A percentile compares a stretch with the other conserved stretches of the same genome.
These are phyloP conservation scores for Magnusiomyces paraingens DNA, from an alignment of 1,139 yeast genomes.

Conservation along the genomic window DNA sequence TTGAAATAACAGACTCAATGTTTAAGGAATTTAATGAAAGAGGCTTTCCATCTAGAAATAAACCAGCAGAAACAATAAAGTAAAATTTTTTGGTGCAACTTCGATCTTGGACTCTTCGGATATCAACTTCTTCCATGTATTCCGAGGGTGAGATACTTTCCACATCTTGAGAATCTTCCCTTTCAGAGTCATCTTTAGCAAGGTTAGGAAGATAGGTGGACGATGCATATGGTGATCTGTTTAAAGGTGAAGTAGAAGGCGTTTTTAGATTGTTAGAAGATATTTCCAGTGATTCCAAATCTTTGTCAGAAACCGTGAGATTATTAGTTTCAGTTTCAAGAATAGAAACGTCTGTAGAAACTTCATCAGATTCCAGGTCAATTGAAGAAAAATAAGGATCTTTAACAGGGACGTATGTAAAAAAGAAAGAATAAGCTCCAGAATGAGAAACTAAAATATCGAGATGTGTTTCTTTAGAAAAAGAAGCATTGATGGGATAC, in stretches of 20 bases:
- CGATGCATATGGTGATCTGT: neutral
- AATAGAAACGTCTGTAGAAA: neutral
- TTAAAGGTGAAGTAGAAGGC: neutral
- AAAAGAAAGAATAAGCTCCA: slow-evolving; percentile 62
- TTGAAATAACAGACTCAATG: slow-evolving; percentile 79
- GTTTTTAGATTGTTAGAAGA: too few species aligned
- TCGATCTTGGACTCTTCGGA: neutral
- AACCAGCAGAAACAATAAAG: slow-evolving; percentile 77
- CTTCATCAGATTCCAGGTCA: neutral
- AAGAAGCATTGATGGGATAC: slow-evolving; percentile 41
- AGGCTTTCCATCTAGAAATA: slow-evolving; percentile 49
- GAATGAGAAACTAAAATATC: slow-evolving; percentile 61
- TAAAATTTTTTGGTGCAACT: slow-evolving; percentile 50
- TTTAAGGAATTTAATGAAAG: slow-evolving; percentile 76
- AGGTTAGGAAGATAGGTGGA: neutral
- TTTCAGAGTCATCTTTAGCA: too few species aligned
- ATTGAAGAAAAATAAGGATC: slow-evolving; percentile 18
- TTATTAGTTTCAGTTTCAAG: neutral
- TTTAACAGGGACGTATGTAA: slow-evolving; percentile 27
- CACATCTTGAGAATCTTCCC: neutral
- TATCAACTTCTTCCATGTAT: neutral
- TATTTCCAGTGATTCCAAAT: too few species aligned
- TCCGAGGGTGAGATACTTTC: slow-evolving; percentile 2
- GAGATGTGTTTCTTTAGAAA: slow-evolving; percentile 46
- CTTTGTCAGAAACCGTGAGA: neutral